phyloP scores from a whole-genome alignment of 2,329 filamentous ascomycete species.

The Claviceps lovelessii region DNA sequence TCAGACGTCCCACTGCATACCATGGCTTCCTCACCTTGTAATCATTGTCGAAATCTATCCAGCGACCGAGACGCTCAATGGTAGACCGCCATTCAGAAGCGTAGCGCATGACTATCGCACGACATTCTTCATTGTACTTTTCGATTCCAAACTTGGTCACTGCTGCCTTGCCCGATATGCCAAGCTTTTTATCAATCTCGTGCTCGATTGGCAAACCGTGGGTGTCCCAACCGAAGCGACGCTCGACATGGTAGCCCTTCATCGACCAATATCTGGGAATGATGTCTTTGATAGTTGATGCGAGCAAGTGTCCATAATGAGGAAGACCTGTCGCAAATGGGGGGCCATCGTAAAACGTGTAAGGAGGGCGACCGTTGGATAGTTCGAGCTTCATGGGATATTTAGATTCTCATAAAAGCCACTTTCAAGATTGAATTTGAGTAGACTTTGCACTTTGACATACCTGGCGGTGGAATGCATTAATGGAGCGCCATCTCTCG shows the following conservation, averaged over 20 bases:
- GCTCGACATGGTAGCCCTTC: conserved; percentile 86
- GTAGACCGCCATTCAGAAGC: conserved; percentile 75
- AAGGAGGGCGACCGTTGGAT: conserved; percentile 66
- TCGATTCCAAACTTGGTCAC: conserved; percentile 75
- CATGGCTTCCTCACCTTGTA: conserved; percentile 52
- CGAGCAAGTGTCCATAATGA: conserved; percentile 60
- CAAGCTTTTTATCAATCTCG: conserved; percentile 92
- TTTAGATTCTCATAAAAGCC: neutral
- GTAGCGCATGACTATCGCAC: conserved; percentile 86
- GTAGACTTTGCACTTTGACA: conserved; percentile 4
- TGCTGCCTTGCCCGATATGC: conserved; percentile 74
- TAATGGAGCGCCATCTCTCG: conserved; percentile 76
- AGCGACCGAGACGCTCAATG: conserved; percentile 77
- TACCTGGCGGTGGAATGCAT: conserved; percentile 78
- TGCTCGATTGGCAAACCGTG: conserved; percentile 92
- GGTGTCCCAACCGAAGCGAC: conserved; percentile 88
- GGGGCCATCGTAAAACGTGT: conserved; percentile 89
- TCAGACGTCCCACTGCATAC: neutral
- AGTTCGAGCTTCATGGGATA: conserved; percentile 46
- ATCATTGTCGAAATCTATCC: conserved; percentile 97
- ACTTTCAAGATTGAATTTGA: neutral
- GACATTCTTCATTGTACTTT: conserved; percentile 84
- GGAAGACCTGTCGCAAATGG: conserved; percentile 61
- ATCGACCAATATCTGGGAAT: conserved; percentile 95
- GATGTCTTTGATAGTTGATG: conserved; percentile 93